Conservation (phyloP, 2,329 filamentous ascomycete genomes). For the Fusarium sp. region DNA sequence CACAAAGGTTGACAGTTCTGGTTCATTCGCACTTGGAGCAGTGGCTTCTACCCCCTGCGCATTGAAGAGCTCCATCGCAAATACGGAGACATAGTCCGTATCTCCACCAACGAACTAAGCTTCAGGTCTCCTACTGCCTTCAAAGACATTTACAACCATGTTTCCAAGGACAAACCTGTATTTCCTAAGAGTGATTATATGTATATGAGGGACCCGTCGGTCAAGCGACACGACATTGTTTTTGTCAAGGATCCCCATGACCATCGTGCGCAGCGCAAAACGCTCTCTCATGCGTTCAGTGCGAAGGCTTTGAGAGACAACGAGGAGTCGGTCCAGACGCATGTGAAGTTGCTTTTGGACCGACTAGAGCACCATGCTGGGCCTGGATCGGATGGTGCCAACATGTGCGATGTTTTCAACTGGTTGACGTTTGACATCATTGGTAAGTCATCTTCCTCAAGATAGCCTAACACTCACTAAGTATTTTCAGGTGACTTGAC, state of each 20-base stretch:
- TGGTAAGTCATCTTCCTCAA: neutral
- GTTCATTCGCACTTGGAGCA: neutral
- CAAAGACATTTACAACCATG: constrained; percentile 38
- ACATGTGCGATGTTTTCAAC: constrained; percentile 20
- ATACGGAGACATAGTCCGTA: constrained; percentile 39
- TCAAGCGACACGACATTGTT: constrained; percentile 4
- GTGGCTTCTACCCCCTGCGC: neutral
- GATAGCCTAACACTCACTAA: accelerated
- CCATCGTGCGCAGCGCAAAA: constrained; percentile 14
- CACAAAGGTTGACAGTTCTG: neutral
- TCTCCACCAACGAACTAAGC: constrained; percentile 32
- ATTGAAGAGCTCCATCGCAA: constrained; percentile 13
- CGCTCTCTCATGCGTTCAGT: constrained; percentile 30
- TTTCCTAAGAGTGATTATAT: constrained; percentile 27
- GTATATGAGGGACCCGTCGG: constrained; percentile 6
- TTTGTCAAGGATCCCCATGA: constrained; percentile 15
- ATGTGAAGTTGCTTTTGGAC: constrained; percentile 3
- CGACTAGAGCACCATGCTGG: constrained; percentile 4
- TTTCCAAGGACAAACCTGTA: neutral
- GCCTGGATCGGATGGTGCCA: neutral
- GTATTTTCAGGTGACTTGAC: constrained; percentile 7
- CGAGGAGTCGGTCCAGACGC: constrained; percentile 10
- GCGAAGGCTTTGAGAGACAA: constrained; percentile 12
- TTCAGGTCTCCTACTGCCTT: constrained; percentile 24
- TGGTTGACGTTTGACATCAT: constrained; percentile 34